These are phyloP conservation scores for Aspergillus melleus DNA, from an alignment of 2,329 filamentous ascomycete species.

Conservation along the genomic window DNA sequence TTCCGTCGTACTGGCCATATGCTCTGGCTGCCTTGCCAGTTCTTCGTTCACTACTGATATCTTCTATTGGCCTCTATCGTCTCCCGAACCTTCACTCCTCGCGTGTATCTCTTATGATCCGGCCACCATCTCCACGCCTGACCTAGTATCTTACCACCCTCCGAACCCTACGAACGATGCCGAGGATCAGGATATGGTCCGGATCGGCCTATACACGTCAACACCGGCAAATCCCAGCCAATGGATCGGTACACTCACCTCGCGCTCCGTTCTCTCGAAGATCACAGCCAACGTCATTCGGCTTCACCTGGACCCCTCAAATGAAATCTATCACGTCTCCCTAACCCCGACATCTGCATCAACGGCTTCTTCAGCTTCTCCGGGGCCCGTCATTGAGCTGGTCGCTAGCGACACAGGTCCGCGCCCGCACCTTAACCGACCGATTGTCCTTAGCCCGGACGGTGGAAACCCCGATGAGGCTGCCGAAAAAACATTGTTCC, in stretches of 20 bases:
- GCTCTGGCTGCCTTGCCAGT: constrained; percentile 14
- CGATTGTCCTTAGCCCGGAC: constrained; percentile 40
- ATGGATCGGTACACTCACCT: constrained; percentile 44
- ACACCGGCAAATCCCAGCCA: constrained; percentile 33
- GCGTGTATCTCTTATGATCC: constrained; percentile 46
- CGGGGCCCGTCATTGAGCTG: constrained; percentile 34
- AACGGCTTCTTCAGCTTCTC: constrained; percentile 14
- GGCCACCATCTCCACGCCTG: constrained; percentile 30
- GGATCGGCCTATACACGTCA: constrained; percentile 52
- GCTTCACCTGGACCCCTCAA: constrained; percentile 39
- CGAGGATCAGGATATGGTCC: constrained; percentile 41
- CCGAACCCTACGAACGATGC: constrained; percentile 19
- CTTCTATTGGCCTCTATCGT: constrained; percentile 38
- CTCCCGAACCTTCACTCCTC: constrained; percentile 36
- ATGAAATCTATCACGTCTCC: constrained; percentile 43
- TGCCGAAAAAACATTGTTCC: constrained; percentile 46
- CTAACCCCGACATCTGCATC: constrained; percentile 27
- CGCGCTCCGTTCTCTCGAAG: constrained; percentile 32
- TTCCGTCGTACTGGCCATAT: constrained; percentile 17
- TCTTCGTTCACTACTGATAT: constrained; percentile 32
- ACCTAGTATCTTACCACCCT: constrained; percentile 41
- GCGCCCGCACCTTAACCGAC: constrained; percentile 41
- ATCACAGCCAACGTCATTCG: constrained; percentile 26
- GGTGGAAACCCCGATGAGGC: constrained; percentile 39
- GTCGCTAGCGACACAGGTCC: constrained; percentile 33